Evolutionary conservation across 805 yeast genomes (phyloP).

Genomic region (Candida nonsorbophila): DNA sequence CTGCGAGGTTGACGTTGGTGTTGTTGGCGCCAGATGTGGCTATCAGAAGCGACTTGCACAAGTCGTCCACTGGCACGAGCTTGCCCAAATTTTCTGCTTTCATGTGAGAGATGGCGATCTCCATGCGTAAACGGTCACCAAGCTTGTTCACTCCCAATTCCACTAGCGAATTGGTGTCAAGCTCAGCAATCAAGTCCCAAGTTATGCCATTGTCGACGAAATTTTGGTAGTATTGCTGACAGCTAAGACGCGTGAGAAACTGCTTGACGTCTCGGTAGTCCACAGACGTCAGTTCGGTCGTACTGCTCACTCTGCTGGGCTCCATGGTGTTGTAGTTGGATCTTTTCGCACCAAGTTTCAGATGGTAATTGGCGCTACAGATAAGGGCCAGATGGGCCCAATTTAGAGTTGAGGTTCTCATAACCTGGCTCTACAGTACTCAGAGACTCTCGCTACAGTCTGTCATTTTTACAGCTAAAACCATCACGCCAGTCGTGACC

Average conservation of each 20-base stretch:
- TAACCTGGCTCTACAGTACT: too few species aligned
- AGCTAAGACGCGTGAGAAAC: slow-evolving; percentile 31
- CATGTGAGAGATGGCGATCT: slow-evolving; percentile 49
- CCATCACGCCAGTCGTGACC: slow-evolving; percentile 98
- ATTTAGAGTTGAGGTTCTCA: too few species aligned
- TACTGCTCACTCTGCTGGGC: not conserved
- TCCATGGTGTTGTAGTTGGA: too few species aligned
- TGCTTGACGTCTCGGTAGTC: slow-evolving; percentile 12
- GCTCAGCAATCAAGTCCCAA: slow-evolving; percentile 49
- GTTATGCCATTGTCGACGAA: slow-evolving; percentile 50
- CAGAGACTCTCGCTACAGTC: not conserved
- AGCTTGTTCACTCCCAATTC: slow-evolving; percentile 72
- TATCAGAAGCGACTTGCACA: slow-evolving; percentile 12
- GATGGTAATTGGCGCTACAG: too few species aligned
- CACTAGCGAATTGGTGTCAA: slow-evolving; percentile 59
- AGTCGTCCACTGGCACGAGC: slow-evolving; percentile 18
- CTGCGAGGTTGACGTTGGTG: slow-evolving; percentile 4
- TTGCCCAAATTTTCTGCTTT: slow-evolving; percentile 26
- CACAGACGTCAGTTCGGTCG: not conserved
- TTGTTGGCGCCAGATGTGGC: slow-evolving; percentile 4
- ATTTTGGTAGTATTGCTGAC: slow-evolving; percentile 27
- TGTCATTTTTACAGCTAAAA: slow-evolving; percentile 69
- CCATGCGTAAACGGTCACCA: slow-evolving; percentile 77
- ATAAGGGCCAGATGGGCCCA: too few species aligned
- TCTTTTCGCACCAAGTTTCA: too few species aligned